Conservation (phyloP, 2,329 filamentous ascomycete genomes). For the Epichloe uncinata region DNA sequence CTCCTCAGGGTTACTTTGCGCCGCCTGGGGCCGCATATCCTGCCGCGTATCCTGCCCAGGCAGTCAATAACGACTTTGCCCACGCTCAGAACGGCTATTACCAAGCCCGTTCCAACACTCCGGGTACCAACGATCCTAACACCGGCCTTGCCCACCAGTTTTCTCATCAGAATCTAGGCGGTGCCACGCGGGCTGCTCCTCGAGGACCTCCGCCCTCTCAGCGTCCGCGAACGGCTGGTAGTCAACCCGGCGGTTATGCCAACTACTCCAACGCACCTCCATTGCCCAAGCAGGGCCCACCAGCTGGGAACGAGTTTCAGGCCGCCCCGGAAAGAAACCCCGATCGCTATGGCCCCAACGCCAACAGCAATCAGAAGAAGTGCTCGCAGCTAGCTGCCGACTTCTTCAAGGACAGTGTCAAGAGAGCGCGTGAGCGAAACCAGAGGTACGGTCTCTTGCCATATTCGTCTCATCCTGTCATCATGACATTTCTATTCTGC, state of each 20-base stretch:
- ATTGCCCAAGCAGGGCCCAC: conserved; percentile 44
- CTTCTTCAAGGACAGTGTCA: conserved; percentile 98
- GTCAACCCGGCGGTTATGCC: conserved; percentile 50
- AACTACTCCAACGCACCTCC: conserved; percentile 50
- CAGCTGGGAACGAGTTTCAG: conserved; percentile 59
- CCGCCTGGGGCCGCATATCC: conserved; percentile 46
- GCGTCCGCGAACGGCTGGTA: conserved; percentile 75
- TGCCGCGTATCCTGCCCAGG: conserved; percentile 26
- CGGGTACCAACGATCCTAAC: conserved; percentile 65
- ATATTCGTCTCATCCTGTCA: not conserved
- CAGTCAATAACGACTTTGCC: conserved; percentile 34
- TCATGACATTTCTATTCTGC: not conserved
- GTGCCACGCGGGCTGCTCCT: conserved; percentile 51
- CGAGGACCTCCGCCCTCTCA: conserved; percentile 56
- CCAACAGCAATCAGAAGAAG: conserved; percentile 58
- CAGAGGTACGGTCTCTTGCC: conserved; percentile 51
- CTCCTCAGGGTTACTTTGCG: conserved; percentile 44
- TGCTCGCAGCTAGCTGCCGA: conserved; percentile 62
- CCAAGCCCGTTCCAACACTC: conserved; percentile 42
- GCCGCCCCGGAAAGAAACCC: conserved; percentile 76
- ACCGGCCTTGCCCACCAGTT: conserved; percentile 91
- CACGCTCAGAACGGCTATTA: conserved; percentile 31
- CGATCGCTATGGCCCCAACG: conserved; percentile 39
- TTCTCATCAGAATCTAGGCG: conserved; percentile 85
- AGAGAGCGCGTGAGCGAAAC: conserved; percentile 88